Evolutionary conservation across 495 filamentous ascomycete genomes (phyloP).

Genomic region (Penicillium dipodomyicola): DNA sequence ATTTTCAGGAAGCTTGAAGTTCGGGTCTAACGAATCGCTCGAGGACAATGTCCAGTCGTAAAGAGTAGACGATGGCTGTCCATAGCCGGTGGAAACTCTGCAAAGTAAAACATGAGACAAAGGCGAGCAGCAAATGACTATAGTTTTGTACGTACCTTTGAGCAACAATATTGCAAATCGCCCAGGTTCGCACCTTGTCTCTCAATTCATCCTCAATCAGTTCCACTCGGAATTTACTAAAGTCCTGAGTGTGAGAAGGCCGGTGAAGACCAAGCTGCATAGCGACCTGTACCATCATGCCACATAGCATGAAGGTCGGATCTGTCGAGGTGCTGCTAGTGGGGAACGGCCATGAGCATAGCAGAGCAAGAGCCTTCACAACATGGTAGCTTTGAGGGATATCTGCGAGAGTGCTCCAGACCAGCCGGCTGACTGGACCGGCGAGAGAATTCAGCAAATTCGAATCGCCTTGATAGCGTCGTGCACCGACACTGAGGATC

Average conservation of each 20-base stretch:
- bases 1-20: slow-evolving; percentile 64
- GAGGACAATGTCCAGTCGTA: slow-evolving; percentile 83
- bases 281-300: slow-evolving; percentile 89
- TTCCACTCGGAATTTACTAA: slow-evolving; percentile 77
- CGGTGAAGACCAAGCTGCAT: slow-evolving; percentile 89
- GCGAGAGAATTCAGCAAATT: slow-evolving; percentile 66
- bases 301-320: slow-evolving; percentile 85
- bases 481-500: slow-evolving; percentile 76
- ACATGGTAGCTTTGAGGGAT: slow-evolving; percentile 83
- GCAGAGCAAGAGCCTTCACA: slow-evolving; percentile 84
- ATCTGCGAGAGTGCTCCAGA: slow-evolving; percentile 80
- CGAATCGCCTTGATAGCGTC: slow-evolving; percentile 66
- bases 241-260: slow-evolving; percentile 87
- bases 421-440: slow-evolving; percentile 66
- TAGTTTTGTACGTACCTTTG: slow-evolving; percentile 54
- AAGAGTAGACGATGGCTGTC: slow-evolving; percentile 81
- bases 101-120: slow-evolving; percentile 5
- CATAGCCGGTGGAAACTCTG: slow-evolving; percentile 84
- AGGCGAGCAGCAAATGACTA: background rate
- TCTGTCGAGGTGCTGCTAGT: slow-evolving; percentile 83
- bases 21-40: slow-evolving; percentile 59
- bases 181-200: slow-evolving; percentile 87
- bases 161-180: slow-evolving; percentile 88
- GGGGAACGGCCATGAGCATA: slow-evolving; percentile 90
- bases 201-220: slow-evolving; percentile 80